Evolutionary conservation across 805 yeast genomes (phyloP).

Genomic region (Wickerhamomyces chambardii): DNA sequence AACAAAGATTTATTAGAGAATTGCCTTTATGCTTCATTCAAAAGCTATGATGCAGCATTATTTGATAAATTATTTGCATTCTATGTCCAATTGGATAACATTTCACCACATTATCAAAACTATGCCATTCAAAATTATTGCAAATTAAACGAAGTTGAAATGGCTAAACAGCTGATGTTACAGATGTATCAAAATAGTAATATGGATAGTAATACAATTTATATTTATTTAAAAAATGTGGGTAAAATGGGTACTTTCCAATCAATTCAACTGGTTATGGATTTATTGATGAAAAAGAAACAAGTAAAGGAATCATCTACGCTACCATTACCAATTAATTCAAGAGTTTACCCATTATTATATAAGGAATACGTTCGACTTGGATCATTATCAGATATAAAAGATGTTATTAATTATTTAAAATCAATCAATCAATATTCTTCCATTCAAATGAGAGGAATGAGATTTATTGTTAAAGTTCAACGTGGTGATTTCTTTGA

Average conservation of each 20-base stretch:
- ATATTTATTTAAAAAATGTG: slow-evolving; percentile 10
- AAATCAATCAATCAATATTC: background rate
- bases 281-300: too few relatives aligned
- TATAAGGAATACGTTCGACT: slow-evolving; percentile 1
- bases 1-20: background rate
- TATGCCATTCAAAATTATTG: background rate
- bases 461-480: background rate
- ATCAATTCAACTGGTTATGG: slow-evolving; percentile 11
- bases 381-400: slow-evolving; percentile 1
- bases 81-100: background rate
- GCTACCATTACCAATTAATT: slow-evolving; percentile 11
- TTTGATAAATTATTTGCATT: background rate
- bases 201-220: slow-evolving; percentile 11
- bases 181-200: slow-evolving; percentile 16
- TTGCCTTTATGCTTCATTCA: background rate
- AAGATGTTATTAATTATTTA: background rate
- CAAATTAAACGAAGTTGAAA: slow-evolving; percentile 6
- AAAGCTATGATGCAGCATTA: background rate
- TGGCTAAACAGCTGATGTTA: slow-evolving; percentile 16
- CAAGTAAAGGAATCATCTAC: too few relatives aligned
- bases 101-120: background rate
- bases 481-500: background rate
- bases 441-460: background rate
- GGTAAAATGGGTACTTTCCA: slow-evolving; percentile 10
- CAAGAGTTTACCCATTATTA: slow-evolving; percentile 7